Conservation (phyloP, 306 rosid genomes). For the Acacia acuminata region DNA sequence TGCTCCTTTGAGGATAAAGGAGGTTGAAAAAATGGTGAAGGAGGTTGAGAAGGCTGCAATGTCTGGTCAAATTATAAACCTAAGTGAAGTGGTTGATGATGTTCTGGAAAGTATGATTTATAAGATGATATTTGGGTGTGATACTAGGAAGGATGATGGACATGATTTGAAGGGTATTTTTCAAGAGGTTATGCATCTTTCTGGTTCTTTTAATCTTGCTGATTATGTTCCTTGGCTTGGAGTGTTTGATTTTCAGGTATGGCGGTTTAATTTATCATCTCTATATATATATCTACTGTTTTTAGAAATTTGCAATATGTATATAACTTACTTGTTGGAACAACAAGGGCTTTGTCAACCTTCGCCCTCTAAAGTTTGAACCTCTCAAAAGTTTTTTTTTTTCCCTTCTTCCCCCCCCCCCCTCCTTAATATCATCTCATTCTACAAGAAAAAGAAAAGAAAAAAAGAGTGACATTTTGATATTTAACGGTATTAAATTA, state of each 20-base stretch:
- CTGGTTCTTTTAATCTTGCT: constrained; percentile 1
- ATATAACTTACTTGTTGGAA: too few relatives aligned
- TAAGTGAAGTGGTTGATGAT: background rate
- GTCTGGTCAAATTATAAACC: background rate
- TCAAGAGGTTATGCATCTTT: background rate
- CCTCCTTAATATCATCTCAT: too few relatives aligned
- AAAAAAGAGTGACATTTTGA: too few relatives aligned
- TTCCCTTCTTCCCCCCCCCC: too few relatives aligned
- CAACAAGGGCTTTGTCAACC: too few relatives aligned
- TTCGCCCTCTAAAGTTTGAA: too few relatives aligned
- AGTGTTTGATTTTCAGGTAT: constrained; percentile 5
- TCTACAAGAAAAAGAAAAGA: too few relatives aligned
- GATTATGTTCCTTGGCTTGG: constrained; percentile 23
- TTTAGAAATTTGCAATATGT: too few relatives aligned
- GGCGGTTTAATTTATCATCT: background rate
- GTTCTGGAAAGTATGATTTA: constrained; percentile 1
- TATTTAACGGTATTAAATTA: too few relatives aligned
- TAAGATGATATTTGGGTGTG: background rate
- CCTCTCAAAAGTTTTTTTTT: too few relatives aligned
- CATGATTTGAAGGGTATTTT: constrained; percentile 15
- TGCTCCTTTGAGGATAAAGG: constrained; percentile 13
- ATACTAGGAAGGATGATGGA: background rate
- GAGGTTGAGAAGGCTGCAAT: background rate
- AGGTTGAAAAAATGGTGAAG: background rate
- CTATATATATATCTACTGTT: background rate